Evolutionary conservation across 129 eudicot genomes (phyloP).

Genomic region (Centrapalus pauciflorus): DNA sequence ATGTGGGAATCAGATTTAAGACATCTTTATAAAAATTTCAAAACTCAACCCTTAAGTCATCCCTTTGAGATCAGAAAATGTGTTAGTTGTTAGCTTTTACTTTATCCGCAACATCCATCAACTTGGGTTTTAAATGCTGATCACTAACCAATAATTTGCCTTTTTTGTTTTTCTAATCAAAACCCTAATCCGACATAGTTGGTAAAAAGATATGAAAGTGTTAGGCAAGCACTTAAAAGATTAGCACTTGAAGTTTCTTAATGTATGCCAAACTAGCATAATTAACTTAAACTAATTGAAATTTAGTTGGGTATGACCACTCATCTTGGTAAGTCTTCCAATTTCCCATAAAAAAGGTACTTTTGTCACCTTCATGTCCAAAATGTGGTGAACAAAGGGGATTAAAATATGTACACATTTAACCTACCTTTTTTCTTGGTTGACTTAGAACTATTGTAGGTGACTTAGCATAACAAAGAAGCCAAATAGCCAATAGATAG

Average conservation of each 20-base stretch:
- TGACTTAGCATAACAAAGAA: slow-evolving; percentile 17
- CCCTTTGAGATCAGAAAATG: too few species aligned
- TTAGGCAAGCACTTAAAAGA: slow-evolving; percentile 20
- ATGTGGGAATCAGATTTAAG: too few species aligned
- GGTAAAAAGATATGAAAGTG: slow-evolving; percentile 16
- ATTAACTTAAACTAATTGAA: slow-evolving; percentile 8
- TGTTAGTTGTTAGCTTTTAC: neutral
- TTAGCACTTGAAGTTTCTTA: slow-evolving; percentile 21
- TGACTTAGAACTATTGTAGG: slow-evolving; percentile 18
- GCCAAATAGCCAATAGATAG: slow-evolving; percentile 18
- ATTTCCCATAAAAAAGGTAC: slow-evolving; percentile 21
- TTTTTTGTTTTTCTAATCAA: neutral
- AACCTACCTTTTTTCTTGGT: slow-evolving; percentile 22
- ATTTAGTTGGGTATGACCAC: slow-evolving; percentile 19
- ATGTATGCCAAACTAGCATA: slow-evolving; percentile 18
- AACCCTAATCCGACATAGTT: slow-evolving; percentile 18
- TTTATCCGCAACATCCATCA: neutral
- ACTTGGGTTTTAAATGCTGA: neutral
- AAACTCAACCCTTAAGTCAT: too few species aligned
- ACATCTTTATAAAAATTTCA: too few species aligned
- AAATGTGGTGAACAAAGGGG: slow-evolving; percentile 28
- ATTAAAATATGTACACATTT: slow-evolving; percentile 17
- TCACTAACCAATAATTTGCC: neutral
- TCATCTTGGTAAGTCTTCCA: slow-evolving; percentile 23
- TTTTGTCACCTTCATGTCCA: slow-evolving; percentile 30